Evolutionary conservation across 2,329 filamentous ascomycete species (phyloP), one percentile per base, ranked within the genome.

Genomic region (Aspergillus ochraceoroseus): DNA sequence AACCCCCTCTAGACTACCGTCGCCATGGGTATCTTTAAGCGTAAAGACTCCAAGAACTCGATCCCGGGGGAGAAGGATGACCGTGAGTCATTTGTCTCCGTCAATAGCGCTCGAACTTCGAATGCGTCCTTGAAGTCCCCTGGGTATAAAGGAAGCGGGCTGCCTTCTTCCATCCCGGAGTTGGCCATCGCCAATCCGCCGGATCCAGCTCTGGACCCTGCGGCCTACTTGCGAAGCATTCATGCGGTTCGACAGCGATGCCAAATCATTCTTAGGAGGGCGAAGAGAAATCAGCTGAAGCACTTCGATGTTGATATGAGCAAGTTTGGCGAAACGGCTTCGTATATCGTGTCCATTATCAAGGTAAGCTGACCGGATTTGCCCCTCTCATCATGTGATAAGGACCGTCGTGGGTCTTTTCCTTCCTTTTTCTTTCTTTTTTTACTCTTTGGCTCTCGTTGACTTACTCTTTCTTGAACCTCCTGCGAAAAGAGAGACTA

Each of bases 341-440:
- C 77, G 30, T 95, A 94, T 62, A 85, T 95, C 7, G 82, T 90
- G n/a, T 82, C 85, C 27, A 90, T 95, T 49, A 94, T 95, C 71
- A 95, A 94, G 83, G 88, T 89, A 70, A 52, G 46, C 8, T 12
- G 22, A 26, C 17, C 23, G 5, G 12, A 9, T 33, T 22, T 32
- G 38, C 25, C 29, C 31, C 28, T 17, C 13, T 11, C 32, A 34
- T 38, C 35, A 38, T 30, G 41, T 31, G 38, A 41, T 41, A 13
- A 7, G 17, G n/a, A 15, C 11, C 22, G 9, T 6, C 7, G 12
- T 23, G 15, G 3, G n/a, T 18, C 35, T n/a, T 14, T 32, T 18
- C 23, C 26, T 36, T n/a, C 14, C 11, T 34, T 30, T 35, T 11
- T 14, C 34, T 38, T 13, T 29, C 29, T 14, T 13, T 31, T 19